Percentiles rank a stretch among this genome's conserved stretches.
Evolutionary conservation across 1,139 yeast genomes (phyloP).

Genomic region (Kazachstania sp.): DNA sequence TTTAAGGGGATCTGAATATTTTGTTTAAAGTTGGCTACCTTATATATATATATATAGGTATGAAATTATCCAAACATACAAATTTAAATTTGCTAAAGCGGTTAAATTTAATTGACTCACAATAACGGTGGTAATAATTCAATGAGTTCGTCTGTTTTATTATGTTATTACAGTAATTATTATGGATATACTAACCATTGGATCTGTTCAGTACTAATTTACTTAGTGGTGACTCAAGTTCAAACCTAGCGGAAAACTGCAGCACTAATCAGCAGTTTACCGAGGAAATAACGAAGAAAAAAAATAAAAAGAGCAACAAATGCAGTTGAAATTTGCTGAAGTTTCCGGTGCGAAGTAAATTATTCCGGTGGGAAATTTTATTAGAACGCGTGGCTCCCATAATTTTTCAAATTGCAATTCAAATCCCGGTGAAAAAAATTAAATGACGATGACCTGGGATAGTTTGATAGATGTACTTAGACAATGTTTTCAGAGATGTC

Average conservation of each 20-base stretch:
- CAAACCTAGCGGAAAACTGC: background rate
- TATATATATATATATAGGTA: background rate
- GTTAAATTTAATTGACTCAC: background rate
- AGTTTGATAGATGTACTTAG: too few relatives aligned
- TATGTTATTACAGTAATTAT: too few relatives aligned
- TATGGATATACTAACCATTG: background rate
- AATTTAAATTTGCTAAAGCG: too few relatives aligned
- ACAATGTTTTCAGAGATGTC: too few relatives aligned
- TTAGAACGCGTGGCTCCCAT: background rate
- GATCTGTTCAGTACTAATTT: too few relatives aligned
- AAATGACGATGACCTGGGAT: too few relatives aligned
- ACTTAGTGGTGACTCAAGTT: background rate
- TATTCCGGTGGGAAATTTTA: background rate
- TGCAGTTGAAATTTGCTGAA: background rate
- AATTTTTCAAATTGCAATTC: background rate
- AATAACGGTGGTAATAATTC: too few relatives aligned
- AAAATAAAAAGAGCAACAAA: background rate
- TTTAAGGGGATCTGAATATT: background rate
- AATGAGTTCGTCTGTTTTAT: background rate
- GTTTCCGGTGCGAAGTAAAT: background rate
- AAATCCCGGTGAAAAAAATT: too few relatives aligned
- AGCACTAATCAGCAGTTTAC: background rate
- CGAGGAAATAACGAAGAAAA: background rate
- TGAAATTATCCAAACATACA: background rate
- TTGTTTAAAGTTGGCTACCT: background rate